Evolutionary conservation across 495 filamentous ascomycete genomes (phyloP), one percentile per base, ranked within the genome.

Genomic region (Penicillium paradoxum): DNA sequence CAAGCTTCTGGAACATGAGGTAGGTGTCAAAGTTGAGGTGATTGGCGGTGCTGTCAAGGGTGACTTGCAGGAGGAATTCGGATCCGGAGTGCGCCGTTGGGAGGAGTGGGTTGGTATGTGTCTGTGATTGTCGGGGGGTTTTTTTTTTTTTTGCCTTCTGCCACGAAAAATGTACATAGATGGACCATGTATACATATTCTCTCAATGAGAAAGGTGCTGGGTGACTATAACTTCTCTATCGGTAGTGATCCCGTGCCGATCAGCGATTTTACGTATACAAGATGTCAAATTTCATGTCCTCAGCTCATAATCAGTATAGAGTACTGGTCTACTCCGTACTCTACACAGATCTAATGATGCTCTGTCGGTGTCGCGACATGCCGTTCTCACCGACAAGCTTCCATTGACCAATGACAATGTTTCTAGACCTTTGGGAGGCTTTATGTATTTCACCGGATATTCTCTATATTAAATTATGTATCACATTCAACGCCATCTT

Each of bases 91-190:
- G 5, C 79, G 84, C 47, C 84, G 79, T 63, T 97, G 91, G 90
- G 92, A 90, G 79, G 80, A 81, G 53, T 98, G 95, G 95, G 83
- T 97, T 57, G 86, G 79, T 11, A 70, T 71, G 56, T 78, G 78
- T 50, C 58, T 85, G 51, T 85, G 60, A 78, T 25, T 8, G 14
- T 3, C 3, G 3, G n/a, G n/a, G n/a, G 15, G 17, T 10, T 18
- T 39, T 22, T 48, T 18, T n/a, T 32, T 37, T 7, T 27, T 7
- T 48, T 22, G 34, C 29, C 17, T 40, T 22, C 4, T 11, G 14
- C 21, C 22, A 15, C 3, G 6, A 18, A 15, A 18, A 34, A 11
- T 32, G 29, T 32, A 32, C 29, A 32, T 32, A 32, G 4, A 11
- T 32, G 10, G 6, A 32, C 9, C 29, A 32, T 32, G 29, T 3